phyloP scores from a whole-genome alignment of 2,329 filamentous ascomycete species.

The Pseudogymnoascus sp. region DNA sequence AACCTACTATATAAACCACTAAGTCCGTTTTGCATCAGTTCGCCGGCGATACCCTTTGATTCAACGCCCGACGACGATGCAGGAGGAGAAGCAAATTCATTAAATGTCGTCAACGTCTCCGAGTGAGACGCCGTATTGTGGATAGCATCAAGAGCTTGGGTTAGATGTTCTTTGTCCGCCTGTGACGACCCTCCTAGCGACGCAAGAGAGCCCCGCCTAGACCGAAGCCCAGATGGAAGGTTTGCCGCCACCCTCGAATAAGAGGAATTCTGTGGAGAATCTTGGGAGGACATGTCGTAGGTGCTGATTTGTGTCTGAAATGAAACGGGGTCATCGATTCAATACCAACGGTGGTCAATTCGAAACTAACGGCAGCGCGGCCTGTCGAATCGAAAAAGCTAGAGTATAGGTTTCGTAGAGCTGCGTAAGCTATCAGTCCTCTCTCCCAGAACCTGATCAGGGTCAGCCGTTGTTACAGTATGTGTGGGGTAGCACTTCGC shows the following conservation, averaged over 20 bases:
- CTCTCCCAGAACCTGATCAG: background rate
- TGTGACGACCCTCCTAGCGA: constrained; percentile 41
- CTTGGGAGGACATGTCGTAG: constrained; percentile 23
- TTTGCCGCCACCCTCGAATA: constrained; percentile 14
- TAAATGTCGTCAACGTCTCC: constrained; percentile 81
- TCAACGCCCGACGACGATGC: constrained; percentile 50
- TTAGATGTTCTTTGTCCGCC: constrained; percentile 64
- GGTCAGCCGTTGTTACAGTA: background rate
- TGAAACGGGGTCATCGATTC: background rate
- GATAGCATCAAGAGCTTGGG: constrained; percentile 75
- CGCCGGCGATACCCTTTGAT: constrained; percentile 59
- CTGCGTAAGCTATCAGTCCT: background rate
- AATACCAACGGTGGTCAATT: background rate
- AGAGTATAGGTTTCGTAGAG: background rate
- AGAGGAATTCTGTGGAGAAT: constrained; percentile 20
- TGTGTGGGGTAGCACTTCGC: background rate
- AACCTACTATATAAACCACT: constrained; percentile 84
- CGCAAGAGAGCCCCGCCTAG: constrained; percentile 37
- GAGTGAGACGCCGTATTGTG: constrained; percentile 83
- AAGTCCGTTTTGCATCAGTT: constrained; percentile 74
- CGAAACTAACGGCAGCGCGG: background rate
- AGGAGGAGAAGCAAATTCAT: constrained; percentile 73
- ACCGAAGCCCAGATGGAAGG: constrained; percentile 19
- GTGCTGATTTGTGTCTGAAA: background rate
- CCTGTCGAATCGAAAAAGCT: background rate